Evolutionary conservation across 2,329 filamentous ascomycete species (phyloP).

Genomic region (Pestalotiopsis sp.): DNA sequence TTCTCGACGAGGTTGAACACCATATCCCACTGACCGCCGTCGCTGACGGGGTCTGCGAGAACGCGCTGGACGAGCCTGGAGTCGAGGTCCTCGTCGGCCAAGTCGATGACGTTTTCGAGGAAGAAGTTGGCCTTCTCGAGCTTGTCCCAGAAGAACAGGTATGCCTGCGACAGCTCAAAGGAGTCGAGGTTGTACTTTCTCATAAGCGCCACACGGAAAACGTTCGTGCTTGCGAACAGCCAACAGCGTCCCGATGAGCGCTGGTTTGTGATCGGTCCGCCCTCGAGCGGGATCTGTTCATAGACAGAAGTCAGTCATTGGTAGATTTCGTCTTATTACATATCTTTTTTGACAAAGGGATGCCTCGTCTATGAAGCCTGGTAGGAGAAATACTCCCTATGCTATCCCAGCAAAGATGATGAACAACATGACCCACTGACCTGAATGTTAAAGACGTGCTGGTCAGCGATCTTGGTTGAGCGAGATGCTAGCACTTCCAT

Average conservation of each 20-base stretch:
- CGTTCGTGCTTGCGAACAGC: constrained; percentile 90
- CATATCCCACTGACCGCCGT: constrained; percentile 94
- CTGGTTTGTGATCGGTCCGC: constrained; percentile 82
- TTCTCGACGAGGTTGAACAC: constrained; percentile 79
- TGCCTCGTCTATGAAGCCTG: not conserved
- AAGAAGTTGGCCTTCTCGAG: constrained; percentile 91
- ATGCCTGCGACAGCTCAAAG: constrained; percentile 86
- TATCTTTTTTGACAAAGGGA: not conserved
- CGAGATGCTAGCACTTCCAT: constrained; percentile 65
- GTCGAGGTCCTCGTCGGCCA: constrained; percentile 68
- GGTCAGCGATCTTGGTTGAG: constrained; percentile 64
- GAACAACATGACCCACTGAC: not conserved
- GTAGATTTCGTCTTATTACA: no score
- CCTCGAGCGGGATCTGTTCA: constrained; percentile 70
- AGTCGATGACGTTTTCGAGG: constrained; percentile 80
- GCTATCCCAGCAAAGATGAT: not conserved
- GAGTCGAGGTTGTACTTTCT: constrained; percentile 73
- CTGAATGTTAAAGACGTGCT: constrained; percentile 79
- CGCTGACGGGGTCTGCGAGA: constrained; percentile 66
- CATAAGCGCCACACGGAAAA: constrained; percentile 87
- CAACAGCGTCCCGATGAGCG: constrained; percentile 81
- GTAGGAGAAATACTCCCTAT: not conserved
- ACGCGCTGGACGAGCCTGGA: constrained; percentile 71
- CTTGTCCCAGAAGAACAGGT: constrained; percentile 93
- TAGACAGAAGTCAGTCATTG: not conserved